Evolutionary conservation across 169 alveolate species (phyloP), one percentile per base, ranked within the genome.

Genomic region (Plasmodium knowlesi): DNA sequence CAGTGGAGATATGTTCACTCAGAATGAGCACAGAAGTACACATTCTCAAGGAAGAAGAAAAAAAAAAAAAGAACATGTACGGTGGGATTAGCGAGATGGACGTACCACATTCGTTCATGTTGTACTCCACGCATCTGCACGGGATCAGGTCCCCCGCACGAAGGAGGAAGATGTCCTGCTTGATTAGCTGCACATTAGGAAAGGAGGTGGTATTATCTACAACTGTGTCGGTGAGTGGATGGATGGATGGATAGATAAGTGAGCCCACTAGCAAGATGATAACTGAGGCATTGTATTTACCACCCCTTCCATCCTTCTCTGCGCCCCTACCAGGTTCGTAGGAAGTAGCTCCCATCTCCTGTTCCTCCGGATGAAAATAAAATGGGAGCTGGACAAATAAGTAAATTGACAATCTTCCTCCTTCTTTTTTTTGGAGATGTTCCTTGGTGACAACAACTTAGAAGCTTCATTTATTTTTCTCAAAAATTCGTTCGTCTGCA

Each of bases 101-200:
- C 74, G n/a, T 67, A 86, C 93, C 86, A 9, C 80, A 46, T 9
- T 74, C 82, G 34, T 53, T 41, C 22, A 86, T 74, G 82, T 76
- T 76, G 70, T 86, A 86, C 32, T 86, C 93, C 39, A 76, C 53
- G 28, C 93, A 86, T 39, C 82, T 43, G 71, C 93, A 86, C 8
- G 93, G 93, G 39, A 86, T 73, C 1, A 86, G 57, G 67, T 86
- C 93, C 39, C 93, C 93, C 3, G 84, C 85, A n/a, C 81, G 93
- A 25, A 86, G 70, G 19, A 86, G 30, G 80, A 86, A 86, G 61
- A 86, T 28, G 50, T 86, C 93, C 84, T 86, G 78, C 78, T 86
- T 74, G 79, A 86, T 86, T 22, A 86, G 93, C 93, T 86, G 76
- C 76, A 50, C 39, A 12, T 53, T 12, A 19, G 50, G 61, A 39